Conservation (phyloP, 352 stramenopile genomes). For the Peronosclerospora sorghi region DNA sequence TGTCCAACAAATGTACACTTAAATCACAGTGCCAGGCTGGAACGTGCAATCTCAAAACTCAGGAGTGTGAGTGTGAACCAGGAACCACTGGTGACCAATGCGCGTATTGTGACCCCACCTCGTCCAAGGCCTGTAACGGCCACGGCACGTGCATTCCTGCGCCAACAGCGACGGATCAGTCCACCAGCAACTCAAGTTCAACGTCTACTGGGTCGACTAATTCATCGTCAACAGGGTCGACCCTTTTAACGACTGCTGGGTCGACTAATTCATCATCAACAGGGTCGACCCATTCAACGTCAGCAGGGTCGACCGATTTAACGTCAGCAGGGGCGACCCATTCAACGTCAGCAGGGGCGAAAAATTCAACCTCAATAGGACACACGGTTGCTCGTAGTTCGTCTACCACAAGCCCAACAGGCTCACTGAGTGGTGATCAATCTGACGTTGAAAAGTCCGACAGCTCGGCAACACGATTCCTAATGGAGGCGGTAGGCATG, state of each 20-base stretch:
- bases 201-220: background rate
- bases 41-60: conserved; percentile 44
- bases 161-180: conserved; percentile 4
- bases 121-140: conserved; percentile 42
- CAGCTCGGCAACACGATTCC: conserved; percentile 14
- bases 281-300: no score
- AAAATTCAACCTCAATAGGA: background rate
- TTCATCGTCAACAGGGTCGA: no score
- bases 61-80: conserved; percentile 51
- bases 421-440: conserved; percentile 1
- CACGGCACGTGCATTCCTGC: conserved; percentile 42
- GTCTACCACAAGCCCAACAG: background rate
- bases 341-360: background rate
- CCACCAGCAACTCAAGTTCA: conserved; percentile 11
- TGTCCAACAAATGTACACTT: conserved; percentile 57
- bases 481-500: conserved; percentile 20
- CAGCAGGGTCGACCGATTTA: background rate
- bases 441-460: no score
- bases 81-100: conserved; percentile 65
- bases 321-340: no score
- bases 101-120: conserved; percentile 46
- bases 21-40: conserved; percentile 55
- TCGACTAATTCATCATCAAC: background rate
- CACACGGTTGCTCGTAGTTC: no score
- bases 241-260: conserved; percentile 1